Base-by-base conservation (phyloP, 2,329 filamentous ascomycete species). In the Mycosphaerelloides madeirae region DNA sequence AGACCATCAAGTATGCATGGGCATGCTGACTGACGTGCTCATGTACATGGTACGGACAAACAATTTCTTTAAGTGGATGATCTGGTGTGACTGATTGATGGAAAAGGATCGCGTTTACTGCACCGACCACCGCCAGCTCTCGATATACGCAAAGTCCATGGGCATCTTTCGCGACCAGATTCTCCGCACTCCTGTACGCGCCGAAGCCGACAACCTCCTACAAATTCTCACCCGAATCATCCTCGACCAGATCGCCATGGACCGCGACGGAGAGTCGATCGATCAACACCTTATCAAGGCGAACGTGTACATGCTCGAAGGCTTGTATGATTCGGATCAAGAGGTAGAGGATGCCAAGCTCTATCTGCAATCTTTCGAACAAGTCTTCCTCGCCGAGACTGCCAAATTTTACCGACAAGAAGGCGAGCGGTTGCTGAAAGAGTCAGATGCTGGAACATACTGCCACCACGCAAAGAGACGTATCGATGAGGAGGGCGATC, bases 21-120 rank as follows among this genome's bases (percentile, higher is more conserved):
- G 88, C 62, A 97, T 97, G 91, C 84, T 88, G 39, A 89, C 90
- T 3, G 93, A 97, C 65, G 88, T 97, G 25, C 75, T 97, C 40
- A 96, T 97, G 89, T 42, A 95, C 62, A 87, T 98, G 75, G 78
- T 81, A 62, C 60, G 73, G 60, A 13, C n/a, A 29, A 20, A 16
- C 19, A 36, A 20, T 15, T 15, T 14, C n/a, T 32, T n/a, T 19
- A 14, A 16, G 14, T 29, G 18, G 12, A 8, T 12, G 8, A 38
- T 33, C 37, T 43, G 48, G 22, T 51, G 53, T 61, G 52, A 64
- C 57, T 43, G 19, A 53, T 44, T 4, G 22, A 19, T 43, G 39
- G 11, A 44, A 12, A 42, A 83, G 80, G 91, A 98, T 63, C 84
- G 89, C 38, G 83, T 90, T 20, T 89, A 86, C 59, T 84, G 81